A percentile compares a stretch with the other conserved stretches of the same genome.
Evolutionary conservation across 2,329 filamentous ascomycete species (phyloP).

Genomic region (Rutstroemia sp.): DNA sequence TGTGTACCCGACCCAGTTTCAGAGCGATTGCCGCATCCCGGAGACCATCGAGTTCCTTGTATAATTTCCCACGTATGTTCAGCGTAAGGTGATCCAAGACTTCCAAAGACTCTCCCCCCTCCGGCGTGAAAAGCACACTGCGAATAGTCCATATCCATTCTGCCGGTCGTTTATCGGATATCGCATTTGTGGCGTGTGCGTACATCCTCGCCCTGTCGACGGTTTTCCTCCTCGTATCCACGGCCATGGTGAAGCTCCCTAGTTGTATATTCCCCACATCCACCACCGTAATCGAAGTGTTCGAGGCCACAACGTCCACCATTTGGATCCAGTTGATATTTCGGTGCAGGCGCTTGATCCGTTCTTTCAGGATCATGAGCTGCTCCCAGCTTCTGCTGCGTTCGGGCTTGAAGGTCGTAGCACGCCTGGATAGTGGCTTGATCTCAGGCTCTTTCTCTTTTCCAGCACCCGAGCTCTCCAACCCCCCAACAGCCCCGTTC

Average conservation of each 20-base stretch:
- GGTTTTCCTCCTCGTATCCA: slow-evolving; percentile 87
- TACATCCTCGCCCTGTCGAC: slow-evolving; percentile 87
- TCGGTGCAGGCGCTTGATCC: slow-evolving; percentile 76
- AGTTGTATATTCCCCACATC: slow-evolving; percentile 81
- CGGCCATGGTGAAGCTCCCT: slow-evolving; percentile 74
- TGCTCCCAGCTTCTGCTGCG: slow-evolving; percentile 74
- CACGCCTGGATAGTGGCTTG: slow-evolving; percentile 16
- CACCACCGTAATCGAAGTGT: slow-evolving; percentile 67
- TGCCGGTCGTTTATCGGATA: slow-evolving; percentile 62
- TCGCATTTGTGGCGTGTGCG: slow-evolving; percentile 63
- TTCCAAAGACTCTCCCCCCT: slow-evolving; percentile 78
- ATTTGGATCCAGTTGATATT: slow-evolving; percentile 83
- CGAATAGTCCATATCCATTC: slow-evolving; percentile 89
- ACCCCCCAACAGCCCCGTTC: slow-evolving; percentile 13
- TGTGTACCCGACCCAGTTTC: slow-evolving; percentile 82
- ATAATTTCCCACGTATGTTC: slow-evolving; percentile 86
- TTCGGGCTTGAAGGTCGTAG: slow-evolving; percentile 27
- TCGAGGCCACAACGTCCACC: slow-evolving; percentile 80
- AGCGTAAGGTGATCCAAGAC: slow-evolving; percentile 80
- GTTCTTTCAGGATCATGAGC: slow-evolving; percentile 72
- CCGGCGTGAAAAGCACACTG: slow-evolving; percentile 81
- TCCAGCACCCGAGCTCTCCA: slow-evolving; percentile 13
- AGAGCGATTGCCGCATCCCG: slow-evolving; percentile 84
- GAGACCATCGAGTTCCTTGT: slow-evolving; percentile 77
- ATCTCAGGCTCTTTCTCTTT: slow-evolving; percentile 15